Base-by-base conservation (phyloP, 331 rosid genomes). In the Dryas integrifolia region DNA sequence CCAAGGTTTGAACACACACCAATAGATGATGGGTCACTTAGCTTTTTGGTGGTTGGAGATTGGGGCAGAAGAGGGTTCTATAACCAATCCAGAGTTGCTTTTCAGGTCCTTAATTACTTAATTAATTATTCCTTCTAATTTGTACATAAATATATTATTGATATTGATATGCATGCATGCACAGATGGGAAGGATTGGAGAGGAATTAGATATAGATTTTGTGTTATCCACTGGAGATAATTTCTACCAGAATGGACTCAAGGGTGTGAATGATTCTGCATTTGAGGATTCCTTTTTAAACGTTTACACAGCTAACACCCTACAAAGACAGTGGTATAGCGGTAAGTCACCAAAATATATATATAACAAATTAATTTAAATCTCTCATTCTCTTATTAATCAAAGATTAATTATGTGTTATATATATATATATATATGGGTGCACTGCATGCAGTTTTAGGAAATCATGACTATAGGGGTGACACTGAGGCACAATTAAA, bases 31-130 rank as follows among this genome's bases (percentile, higher is more conserved):
- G 73, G 69, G 50, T 61, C 82, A 7, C 72, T 81, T 30, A 61
- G 85, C 56, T 67, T 81, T 30, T 73, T 81, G 82, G 82, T 73
- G 4, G 40, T 79, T 53, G 78, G 82, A 72, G 82, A 79, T 66
- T 68, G 80, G 80, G 80, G 75, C 67, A 76, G 80, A 76, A 59
- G 67, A 68, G 80, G 80, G 11, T 62, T 59, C 26, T 76, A 68
- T 62, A 76, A 76, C 70, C 80, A 67, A 75, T 75, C 74, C 69
- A 58, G 18, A 56, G 79, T 75, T 57, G 79, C 79, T 47, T 2
- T 47, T 16, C 73, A 67, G 72, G 78, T 64, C 44, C 16, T 10
- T 18, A 12, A 5, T 4, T 10, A 38, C 12, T 14, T 7, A 43
- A 15, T 24, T 0, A 14, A 13, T 14, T 38, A 4, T 15, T 12